These are phyloP conservation scores for Irpex rosettiformis DNA, from an alignment of 1,284 basidiomycete genomes.

Conservation along the genomic window DNA sequence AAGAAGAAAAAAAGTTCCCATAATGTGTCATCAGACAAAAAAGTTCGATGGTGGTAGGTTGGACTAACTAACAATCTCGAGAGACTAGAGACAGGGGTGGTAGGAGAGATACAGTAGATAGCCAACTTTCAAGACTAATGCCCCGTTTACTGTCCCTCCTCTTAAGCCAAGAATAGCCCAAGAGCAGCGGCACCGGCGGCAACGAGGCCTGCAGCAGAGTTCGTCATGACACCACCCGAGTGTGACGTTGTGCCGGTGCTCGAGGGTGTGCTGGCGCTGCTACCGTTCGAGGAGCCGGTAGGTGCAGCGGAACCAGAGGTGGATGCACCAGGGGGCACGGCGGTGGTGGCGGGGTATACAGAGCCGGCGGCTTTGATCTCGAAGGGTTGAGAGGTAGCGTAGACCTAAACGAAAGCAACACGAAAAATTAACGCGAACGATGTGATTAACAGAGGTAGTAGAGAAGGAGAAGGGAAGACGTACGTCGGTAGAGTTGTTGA, in stretches of 20 bases:
- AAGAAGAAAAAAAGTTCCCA: no score
- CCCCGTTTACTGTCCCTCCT: no score
- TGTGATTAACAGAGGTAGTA: no score
- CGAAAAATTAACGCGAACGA: slow-evolving; percentile 2
- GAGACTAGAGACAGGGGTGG: no score
- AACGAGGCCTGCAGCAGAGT: slow-evolving; percentile 23
- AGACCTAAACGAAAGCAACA: slow-evolving; percentile 51
- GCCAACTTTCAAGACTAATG: background rate
- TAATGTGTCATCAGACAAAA: no score
- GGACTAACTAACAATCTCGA: no score
- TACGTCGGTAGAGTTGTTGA: slow-evolving; percentile 55
- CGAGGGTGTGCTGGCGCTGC: slow-evolving; percentile 10
- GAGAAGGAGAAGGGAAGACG: slow-evolving; percentile 8
- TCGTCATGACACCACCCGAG: slow-evolving; percentile 13
- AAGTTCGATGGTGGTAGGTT: no score
- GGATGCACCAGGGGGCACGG: slow-evolving; percentile 29
- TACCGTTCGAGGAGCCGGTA: slow-evolving; percentile 23
- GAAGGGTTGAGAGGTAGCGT: slow-evolving; percentile 57
- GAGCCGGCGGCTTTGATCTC: slow-evolving; percentile 65
- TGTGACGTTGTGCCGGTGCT: slow-evolving; percentile 10
- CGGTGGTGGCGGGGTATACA: slow-evolving; percentile 50
- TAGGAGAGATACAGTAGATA: background rate
- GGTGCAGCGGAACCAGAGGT: slow-evolving; percentile 25
- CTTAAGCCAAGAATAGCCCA: slow-evolving; percentile 24
- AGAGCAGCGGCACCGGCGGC: slow-evolving; percentile 24